Evolutionary conservation across 2,329 filamentous ascomycete species (phyloP), one percentile per base, ranked within the genome.

Genomic region (Trichoderma semiorbis): DNA sequence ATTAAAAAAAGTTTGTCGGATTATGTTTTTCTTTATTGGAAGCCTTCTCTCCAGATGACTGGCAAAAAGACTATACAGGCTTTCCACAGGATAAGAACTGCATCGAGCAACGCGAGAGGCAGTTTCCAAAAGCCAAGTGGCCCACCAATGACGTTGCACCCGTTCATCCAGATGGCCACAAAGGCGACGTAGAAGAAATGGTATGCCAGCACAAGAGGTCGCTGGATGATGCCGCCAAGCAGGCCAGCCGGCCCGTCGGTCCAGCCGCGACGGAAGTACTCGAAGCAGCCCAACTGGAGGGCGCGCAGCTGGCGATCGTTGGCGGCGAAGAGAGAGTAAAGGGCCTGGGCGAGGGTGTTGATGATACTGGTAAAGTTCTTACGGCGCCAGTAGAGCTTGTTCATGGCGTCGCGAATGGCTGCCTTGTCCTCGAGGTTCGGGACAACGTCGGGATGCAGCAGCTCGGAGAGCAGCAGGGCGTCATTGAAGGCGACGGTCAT

Each of bases 401-500:
- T 83, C 85, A 98, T 89, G 76, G 92, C 92, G 66, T 83, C 82
- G 69, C 91, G 83, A 7, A 99, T 90, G 50, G 88, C 86, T 2
- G 81, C 80, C 3, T 88, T 87, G 81, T 97, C 88, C 72, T 87
- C 87, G 3, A 99, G 87, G 74, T 87, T 84, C 5, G 93, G 91
- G 0, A 98, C 87, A 8, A 83, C 82, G 50, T 87, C 83, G 0
- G 94, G 94, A 47, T 89, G 85, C 2, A 99, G 88, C 26, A 98
- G 85, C 10, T 91, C 87, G 1, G 92, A 85, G 30, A 99, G 87
- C 1, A 97, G 82, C 12, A 96, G 87, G 1, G 93, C 95, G 79
- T 99, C 96, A 83, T 95, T 97, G 81, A 99, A 92, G 1, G 94
- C 96, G 2, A 98, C 96, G 0, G 95, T 98, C 96, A 99, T 99